Conservation (phyloP, 805 yeast genomes). For the Candida vartiovaarae region DNA sequence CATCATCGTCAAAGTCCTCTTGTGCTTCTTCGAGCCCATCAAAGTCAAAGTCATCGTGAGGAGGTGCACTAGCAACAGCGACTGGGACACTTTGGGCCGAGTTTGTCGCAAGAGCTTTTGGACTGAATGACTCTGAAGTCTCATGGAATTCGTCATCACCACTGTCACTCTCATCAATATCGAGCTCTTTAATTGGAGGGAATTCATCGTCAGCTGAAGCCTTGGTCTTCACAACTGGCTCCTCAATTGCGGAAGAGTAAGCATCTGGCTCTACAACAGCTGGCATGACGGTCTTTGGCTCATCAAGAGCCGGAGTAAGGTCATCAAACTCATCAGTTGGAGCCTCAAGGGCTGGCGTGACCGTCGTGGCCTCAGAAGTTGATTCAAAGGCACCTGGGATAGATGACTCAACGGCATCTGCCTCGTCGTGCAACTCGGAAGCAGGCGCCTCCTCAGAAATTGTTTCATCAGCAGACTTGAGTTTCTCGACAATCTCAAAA, state of each 20-base stretch:
- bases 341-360: background rate
- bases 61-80: constrained; percentile 7
- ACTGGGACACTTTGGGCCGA: constrained; percentile 2
- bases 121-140: constrained; percentile 5
- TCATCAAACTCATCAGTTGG: constrained; percentile 3
- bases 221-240: background rate
- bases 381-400: constrained; percentile 25
- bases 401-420: constrained; percentile 18
- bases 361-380: background rate
- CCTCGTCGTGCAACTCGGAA: background rate
- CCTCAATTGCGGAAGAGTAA: background rate
- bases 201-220: constrained; percentile 38
- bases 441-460: constrained; percentile 6
- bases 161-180: constrained; percentile 12
- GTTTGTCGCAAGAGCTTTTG: too few relatives aligned
- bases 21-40: constrained; percentile 37
- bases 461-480: constrained; percentile 11
- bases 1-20: constrained; percentile 28
- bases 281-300: background rate
- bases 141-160: constrained; percentile 15
- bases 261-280: constrained; percentile 10
- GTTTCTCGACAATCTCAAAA: constrained; percentile 19
- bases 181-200: constrained; percentile 15
- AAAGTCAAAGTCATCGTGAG: constrained; percentile 31
- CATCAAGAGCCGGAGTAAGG: background rate